phyloP scores from a whole-genome alignment of 192 early-diverging fungal genomes.

The Backusella morwellensis region DNA sequence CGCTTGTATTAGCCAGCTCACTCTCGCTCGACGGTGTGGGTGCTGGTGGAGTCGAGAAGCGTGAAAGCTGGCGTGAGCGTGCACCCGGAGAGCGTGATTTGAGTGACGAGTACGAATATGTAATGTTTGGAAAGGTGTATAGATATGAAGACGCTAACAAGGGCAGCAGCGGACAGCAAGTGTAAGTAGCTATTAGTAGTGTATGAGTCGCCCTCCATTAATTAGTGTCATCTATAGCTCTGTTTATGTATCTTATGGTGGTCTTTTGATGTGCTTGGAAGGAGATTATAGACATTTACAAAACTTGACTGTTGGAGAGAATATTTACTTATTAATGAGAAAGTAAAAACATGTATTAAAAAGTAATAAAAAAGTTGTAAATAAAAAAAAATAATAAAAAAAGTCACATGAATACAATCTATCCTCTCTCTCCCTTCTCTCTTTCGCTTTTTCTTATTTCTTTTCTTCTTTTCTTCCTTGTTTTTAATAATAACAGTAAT shows the following conservation, averaged over 20 bases:
- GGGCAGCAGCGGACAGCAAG: slow-evolving; percentile 55
- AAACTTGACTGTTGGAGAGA: slow-evolving; percentile 83
- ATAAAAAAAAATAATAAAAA: background rate
- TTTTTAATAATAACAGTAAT: no score
- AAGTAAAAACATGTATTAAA: slow-evolving; percentile 38
- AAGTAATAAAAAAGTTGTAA: background rate
- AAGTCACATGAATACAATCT: background rate
- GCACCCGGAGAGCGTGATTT: slow-evolving; percentile 66
- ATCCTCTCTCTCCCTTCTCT: background rate
- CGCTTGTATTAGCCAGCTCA: slow-evolving; percentile 79
- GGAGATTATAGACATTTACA: slow-evolving; percentile 83
- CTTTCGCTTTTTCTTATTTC: background rate
- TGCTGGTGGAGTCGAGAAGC: slow-evolving; percentile 48
- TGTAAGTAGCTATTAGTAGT: slow-evolving; percentile 51
- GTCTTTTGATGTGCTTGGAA: slow-evolving; percentile 85
- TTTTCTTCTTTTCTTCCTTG: background rate
- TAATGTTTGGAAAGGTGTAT: slow-evolving; percentile 98
- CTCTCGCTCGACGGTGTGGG: slow-evolving; percentile 57
- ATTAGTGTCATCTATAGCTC: slow-evolving; percentile 46
- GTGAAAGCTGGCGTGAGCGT: slow-evolving; percentile 71
- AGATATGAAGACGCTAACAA: slow-evolving; percentile 84
- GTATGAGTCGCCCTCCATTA: background rate
- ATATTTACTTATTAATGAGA: slow-evolving; percentile 89
- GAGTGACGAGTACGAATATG: slow-evolving; percentile 97
- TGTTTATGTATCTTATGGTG: slow-evolving; percentile 90